Conservation (phyloP, 2,329 filamentous ascomycete species). For the Dendrostoma leiphaemia region DNA sequence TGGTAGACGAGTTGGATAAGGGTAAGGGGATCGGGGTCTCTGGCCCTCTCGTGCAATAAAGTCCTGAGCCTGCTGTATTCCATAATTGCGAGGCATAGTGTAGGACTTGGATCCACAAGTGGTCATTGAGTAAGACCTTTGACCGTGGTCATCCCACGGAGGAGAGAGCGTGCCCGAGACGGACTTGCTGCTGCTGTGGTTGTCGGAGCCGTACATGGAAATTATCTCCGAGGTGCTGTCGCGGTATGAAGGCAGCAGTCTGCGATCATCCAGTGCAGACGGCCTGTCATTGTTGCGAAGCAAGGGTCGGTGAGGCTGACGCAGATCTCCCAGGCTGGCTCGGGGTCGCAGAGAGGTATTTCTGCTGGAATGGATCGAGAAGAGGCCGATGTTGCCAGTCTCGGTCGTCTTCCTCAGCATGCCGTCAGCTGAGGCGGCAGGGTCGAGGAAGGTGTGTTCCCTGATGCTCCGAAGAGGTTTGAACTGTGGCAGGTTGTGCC, state of each 20-base stretch:
- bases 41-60: slow-evolving; percentile 5
- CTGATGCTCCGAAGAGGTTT: slow-evolving; percentile 43
- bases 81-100: slow-evolving; percentile 1
- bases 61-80: slow-evolving; percentile 31
- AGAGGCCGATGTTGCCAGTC: slow-evolving; percentile 62
- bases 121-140: slow-evolving; percentile 55
- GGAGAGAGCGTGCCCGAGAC: slow-evolving; percentile 41
- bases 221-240: slow-evolving; percentile 54
- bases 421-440: slow-evolving; percentile 56
- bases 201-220: slow-evolving; percentile 54
- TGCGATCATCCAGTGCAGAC: slow-evolving; percentile 39
- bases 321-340: slow-evolving; percentile 29
- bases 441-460: slow-evolving; percentile 41
- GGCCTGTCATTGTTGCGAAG: slow-evolving; percentile 31
- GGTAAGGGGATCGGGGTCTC: slow-evolving; percentile 57
- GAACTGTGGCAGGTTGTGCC: slow-evolving; percentile 24
- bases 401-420: slow-evolving; percentile 67
- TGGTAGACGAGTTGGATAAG: slow-evolving; percentile 56
- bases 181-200: slow-evolving; percentile 36
- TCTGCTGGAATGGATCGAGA: slow-evolving; percentile 57
- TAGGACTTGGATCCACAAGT: slow-evolving; percentile 40
- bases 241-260: slow-evolving; percentile 45
- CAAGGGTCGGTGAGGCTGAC: slow-evolving; percentile 26
- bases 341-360: slow-evolving; percentile 30
- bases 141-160: slow-evolving; percentile 40